These are phyloP conservation scores for Tulasnella calospora DNA, from an alignment of 768 basidiomycete species.

Conservation along the genomic window DNA sequence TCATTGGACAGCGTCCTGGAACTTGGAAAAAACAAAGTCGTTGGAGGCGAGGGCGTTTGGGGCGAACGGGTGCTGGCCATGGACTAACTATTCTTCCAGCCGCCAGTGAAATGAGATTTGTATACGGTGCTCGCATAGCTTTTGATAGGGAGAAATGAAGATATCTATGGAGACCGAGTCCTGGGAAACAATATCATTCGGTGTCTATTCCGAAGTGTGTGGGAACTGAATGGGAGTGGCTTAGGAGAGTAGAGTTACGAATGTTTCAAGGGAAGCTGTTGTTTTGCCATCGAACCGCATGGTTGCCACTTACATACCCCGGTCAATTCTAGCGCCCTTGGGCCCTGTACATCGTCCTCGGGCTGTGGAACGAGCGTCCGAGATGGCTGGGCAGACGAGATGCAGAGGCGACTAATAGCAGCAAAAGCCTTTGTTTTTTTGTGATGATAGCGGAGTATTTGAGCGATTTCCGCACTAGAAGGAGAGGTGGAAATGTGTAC, in stretches of 20 bases:
- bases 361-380: background rate
- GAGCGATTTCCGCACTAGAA: background rate
- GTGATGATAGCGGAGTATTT: background rate
- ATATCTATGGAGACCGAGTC: background rate
- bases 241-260: background rate
- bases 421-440: background rate
- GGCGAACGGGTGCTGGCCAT: background rate
- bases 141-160: background rate
- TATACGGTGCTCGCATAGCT: background rate
- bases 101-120: background rate
- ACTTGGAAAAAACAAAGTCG: background rate
- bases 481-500: background rate
- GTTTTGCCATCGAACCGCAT: background rate
- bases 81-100: background rate
- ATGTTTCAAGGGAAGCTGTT: background rate
- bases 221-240: background rate
- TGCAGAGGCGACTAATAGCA: background rate
- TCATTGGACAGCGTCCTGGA: background rate
- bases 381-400: background rate
- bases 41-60: background rate
- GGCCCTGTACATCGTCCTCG: slow-evolving; percentile 1
- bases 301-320: background rate
- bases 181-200: background rate
- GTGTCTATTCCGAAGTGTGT: background rate
- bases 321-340: background rate